Evolutionary conservation across 768 basidiomycete species (phyloP).

Genomic region (Pisolithus orientalis): DNA sequence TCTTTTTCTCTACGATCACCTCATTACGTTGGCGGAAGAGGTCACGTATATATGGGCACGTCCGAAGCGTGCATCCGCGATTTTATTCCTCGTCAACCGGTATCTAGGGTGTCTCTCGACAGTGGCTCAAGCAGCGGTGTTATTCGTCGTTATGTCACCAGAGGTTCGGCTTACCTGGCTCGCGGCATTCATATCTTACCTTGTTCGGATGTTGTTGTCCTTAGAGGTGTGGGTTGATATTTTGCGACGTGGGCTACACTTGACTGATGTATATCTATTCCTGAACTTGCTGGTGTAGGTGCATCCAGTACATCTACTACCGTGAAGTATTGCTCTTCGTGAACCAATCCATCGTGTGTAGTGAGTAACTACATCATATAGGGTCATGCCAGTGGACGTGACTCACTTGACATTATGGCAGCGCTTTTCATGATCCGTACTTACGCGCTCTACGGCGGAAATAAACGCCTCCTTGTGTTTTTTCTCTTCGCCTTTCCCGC

Average conservation of each 20-base stretch:
- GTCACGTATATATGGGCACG: conserved; percentile 40
- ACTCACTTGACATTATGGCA: conserved; percentile 7
- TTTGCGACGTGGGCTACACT: background rate
- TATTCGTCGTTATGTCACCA: conserved; percentile 18
- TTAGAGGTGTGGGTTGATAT: conserved; percentile 2
- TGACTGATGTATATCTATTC: background rate
- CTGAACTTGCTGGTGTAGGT: conserved; percentile 24
- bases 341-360: conserved; percentile 40
- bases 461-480: conserved; percentile 29
- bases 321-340: conserved; percentile 37
- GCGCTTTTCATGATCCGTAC: conserved; percentile 42
- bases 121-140: conserved; percentile 24
- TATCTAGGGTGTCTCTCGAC: conserved; percentile 42
- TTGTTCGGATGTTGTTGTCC: background rate
- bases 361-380: conserved; percentile 26
- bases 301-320: conserved; percentile 31
- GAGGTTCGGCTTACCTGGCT: background rate
- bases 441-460: conserved; percentile 43
- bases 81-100: conserved; percentile 45
- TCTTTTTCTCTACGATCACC: conserved; percentile 25
- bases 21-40: conserved; percentile 31
- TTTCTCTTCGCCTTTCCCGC: conserved; percentile 29
- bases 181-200: no score
- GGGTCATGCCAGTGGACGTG: background rate
- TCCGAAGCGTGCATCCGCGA: conserved; percentile 32